Conservation (phyloP, 805 yeast genomes). For the Wickerhamiella cacticola region DNA sequence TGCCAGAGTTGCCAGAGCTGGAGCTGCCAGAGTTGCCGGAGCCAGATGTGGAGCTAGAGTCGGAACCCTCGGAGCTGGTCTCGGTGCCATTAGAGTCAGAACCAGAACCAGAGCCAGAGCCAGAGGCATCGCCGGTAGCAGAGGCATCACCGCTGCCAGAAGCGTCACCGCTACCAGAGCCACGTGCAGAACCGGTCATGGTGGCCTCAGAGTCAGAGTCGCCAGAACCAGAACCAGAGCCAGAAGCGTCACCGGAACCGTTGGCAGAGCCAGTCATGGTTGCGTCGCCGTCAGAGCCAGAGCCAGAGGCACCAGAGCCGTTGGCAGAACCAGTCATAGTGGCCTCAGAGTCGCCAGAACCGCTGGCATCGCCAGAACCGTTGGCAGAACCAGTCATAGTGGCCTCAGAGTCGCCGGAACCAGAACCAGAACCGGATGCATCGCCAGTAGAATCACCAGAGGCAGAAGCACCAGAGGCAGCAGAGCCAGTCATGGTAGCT, state of each 20-base stretch:
- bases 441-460: slow-evolving; percentile 3
- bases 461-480: background rate
- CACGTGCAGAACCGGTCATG: background rate
- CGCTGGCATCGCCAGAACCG: slow-evolving; percentile 3
- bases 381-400: background rate
- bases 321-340: background rate
- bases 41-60: background rate
- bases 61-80: no score
- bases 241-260: slow-evolving; percentile 3
- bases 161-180: background rate
- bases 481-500: slow-evolving; percentile 6
- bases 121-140: background rate
- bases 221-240: slow-evolving; percentile 8
- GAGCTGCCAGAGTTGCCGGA: background rate
- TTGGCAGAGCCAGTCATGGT: background rate
- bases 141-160: background rate
- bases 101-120: slow-evolving; percentile 3
- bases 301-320: slow-evolving; percentile 7
- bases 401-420: background rate
- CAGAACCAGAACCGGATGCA: slow-evolving; percentile 1
- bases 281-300: slow-evolving; percentile 5
- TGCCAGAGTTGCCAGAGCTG: slow-evolving; percentile 4
- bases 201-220: background rate
- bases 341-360: background rate
- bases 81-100: no score